phyloP scores from a whole-genome alignment of 371 early-diverging fungal species.

The Saksenaea vasiformis region DNA sequence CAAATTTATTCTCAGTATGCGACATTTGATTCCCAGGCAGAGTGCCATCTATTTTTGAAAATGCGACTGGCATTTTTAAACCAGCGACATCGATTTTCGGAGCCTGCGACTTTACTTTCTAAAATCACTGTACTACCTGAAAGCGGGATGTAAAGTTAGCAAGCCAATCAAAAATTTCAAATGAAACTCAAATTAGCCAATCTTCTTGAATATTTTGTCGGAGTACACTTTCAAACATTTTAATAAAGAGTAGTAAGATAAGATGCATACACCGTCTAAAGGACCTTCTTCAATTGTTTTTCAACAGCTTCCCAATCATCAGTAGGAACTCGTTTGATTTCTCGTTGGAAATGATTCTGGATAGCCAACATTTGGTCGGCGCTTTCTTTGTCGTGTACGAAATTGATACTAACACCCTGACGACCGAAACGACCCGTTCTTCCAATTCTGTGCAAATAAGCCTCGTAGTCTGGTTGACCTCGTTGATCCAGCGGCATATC shows the following conservation, averaged over 20 bases:
- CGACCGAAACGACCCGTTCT: slow-evolving; percentile 99
- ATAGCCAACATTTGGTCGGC: slow-evolving; percentile 76
- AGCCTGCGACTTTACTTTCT: no score
- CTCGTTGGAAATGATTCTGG: slow-evolving; percentile 72
- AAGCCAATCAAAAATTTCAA: no score
- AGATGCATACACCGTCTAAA: slow-evolving; percentile 24
- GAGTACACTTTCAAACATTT: no score
- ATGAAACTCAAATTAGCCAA: no score
- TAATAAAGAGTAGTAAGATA: no score
- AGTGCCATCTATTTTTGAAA: no score
- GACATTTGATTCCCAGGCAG: no score
- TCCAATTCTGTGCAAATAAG: slow-evolving; percentile 98
- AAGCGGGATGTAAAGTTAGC: no score
- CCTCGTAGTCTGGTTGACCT: slow-evolving; percentile 81
- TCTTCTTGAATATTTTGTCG: no score
- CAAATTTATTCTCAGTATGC: no score
- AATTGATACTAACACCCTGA: slow-evolving; percentile 95
- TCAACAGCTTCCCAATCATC: slow-evolving; percentile 80
- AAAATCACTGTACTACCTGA: background rate
- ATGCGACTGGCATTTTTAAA: no score
- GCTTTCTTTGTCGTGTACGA: slow-evolving; percentile 80
- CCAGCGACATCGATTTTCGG: no score
- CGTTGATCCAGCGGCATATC: slow-evolving; percentile 83
- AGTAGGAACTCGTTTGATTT: slow-evolving; percentile 77
- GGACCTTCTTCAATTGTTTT: slow-evolving; percentile 73